phyloP scores from a whole-genome alignment of 1,284 basidiomycete species.

The Apiotrichum brassicae region DNA sequence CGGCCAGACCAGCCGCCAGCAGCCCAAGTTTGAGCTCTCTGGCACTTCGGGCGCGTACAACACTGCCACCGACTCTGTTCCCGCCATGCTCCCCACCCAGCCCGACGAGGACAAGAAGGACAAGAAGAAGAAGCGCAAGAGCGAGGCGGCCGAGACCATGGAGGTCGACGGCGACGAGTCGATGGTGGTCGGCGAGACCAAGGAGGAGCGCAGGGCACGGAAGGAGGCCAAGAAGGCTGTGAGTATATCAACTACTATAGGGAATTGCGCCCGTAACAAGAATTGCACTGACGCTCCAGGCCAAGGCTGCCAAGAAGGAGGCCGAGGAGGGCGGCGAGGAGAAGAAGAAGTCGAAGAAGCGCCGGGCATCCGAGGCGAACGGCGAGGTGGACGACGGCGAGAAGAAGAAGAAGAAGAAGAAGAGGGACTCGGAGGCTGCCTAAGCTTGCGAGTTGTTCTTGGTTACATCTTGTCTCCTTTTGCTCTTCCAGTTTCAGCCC shows the following conservation, averaged over 20 bases:
- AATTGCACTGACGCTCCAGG: background rate
- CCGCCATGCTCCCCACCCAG: conserved; percentile 63
- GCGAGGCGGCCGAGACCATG: conserved; percentile 50
- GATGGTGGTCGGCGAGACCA: conserved; percentile 47
- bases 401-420: conserved; percentile 62
- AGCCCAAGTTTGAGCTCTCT: conserved; percentile 66
- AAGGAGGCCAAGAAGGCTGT: conserved; percentile 51
- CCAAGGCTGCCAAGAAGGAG: conserved; percentile 12
- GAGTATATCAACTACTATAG: conserved; percentile 30
- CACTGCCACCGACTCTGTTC: conserved; percentile 66
- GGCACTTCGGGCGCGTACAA: conserved; percentile 69
- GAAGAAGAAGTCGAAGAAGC: conserved; percentile 50
- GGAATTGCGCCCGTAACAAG: conserved; percentile 28
- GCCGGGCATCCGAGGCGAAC: conserved; percentile 40
- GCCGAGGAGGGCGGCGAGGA: conserved; percentile 9
- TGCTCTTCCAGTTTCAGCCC: background rate
- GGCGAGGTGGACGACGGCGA: conserved; percentile 50
- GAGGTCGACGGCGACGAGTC: conserved; percentile 47
- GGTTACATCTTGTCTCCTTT: background rate
- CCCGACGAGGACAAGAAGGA: conserved; percentile 65
- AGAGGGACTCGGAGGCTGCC: conserved; percentile 47
- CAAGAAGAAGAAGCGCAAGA: conserved; percentile 60
- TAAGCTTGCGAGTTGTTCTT: too few relatives aligned
- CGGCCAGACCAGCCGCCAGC: conserved; percentile 56
- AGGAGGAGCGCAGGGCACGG: conserved; percentile 56